These are phyloP conservation scores for Talaromyces rugulosus DNA, from an alignment of 2,329 filamentous ascomycete genomes.

Conservation along the genomic window DNA sequence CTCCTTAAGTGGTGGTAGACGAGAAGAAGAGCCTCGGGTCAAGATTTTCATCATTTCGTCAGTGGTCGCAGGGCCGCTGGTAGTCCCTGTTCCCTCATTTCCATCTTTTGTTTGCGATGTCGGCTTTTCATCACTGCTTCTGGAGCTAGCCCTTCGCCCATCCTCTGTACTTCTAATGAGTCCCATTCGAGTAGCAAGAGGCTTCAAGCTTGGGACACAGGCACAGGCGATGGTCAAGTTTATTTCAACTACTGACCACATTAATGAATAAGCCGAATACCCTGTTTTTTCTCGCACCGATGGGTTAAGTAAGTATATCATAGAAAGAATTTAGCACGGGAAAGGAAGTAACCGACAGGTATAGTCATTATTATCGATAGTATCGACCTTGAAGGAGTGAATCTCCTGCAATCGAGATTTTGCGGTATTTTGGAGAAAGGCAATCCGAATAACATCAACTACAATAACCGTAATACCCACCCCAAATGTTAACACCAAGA, in stretches of 20 bases:
- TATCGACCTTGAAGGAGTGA: background rate
- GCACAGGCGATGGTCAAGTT: conserved; percentile 38
- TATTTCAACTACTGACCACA: conserved; percentile 37
- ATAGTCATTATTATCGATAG: background rate
- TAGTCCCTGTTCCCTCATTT: background rate
- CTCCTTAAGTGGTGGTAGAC: background rate
- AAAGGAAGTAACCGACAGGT: background rate
- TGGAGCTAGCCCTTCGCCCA: background rate
- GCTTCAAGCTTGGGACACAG: conserved; percentile 36
- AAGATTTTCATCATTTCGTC: background rate
- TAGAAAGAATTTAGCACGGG: background rate
- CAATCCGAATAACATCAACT: background rate
- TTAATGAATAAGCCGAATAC: background rate
- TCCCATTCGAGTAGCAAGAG: conserved; percentile 17
- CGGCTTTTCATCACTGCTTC: background rate
- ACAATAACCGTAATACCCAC: background rate
- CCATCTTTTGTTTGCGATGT: background rate
- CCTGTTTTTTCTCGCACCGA: background rate
- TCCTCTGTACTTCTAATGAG: background rate
- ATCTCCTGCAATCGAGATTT: background rate
- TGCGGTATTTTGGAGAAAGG: conserved; percentile 2
- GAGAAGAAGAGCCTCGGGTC: background rate
- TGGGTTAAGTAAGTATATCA: background rate
- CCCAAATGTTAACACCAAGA: background rate
- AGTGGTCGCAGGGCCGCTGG: background rate